These are phyloP conservation scores for Pseudogymnoascus sp. DNA, from an alignment of 2,329 filamentous ascomycete species.

Conservation along the genomic window DNA sequence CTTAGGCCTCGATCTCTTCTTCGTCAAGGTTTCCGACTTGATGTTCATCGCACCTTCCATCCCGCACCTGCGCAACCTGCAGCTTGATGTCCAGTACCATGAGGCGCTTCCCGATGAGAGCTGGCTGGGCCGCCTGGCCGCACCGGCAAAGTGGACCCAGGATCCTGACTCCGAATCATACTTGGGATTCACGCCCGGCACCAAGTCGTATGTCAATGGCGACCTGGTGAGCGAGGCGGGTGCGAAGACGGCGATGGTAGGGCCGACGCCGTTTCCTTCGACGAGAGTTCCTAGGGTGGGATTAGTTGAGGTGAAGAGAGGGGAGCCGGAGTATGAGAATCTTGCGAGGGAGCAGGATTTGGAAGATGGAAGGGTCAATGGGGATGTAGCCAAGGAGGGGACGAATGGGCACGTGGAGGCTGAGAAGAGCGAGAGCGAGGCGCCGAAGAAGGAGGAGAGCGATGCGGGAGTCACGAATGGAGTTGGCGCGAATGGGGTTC, in stretches of 20 bases:
- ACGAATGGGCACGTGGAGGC: neutral
- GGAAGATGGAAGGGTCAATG: neutral
- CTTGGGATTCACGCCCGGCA: slow-evolving; percentile 47
- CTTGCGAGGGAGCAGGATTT: slow-evolving; percentile 45
- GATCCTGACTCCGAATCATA: slow-evolving; percentile 49
- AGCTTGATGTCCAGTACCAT: slow-evolving; percentile 51
- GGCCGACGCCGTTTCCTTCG: slow-evolving; percentile 49
- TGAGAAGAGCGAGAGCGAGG: slow-evolving; percentile 1
- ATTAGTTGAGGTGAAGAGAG: slow-evolving; percentile 41
- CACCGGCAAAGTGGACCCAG: slow-evolving; percentile 46
- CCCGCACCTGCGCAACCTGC: slow-evolving; percentile 50
- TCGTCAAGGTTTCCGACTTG: no score
- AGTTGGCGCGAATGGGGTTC: neutral
- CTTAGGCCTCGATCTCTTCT: no score
- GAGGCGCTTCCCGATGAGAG: slow-evolving; percentile 32
- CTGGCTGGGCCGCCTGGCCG: slow-evolving; percentile 12
- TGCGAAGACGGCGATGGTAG: slow-evolving; percentile 40
- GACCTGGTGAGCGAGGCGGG: slow-evolving; percentile 44
- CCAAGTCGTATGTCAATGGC: slow-evolving; percentile 54
- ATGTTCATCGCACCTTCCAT: slow-evolving; percentile 51
- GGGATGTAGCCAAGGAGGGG: neutral
- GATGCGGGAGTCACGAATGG: neutral
- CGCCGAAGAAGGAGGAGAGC: neutral
- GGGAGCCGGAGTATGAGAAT: slow-evolving; percentile 47
- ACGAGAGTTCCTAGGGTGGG: slow-evolving; percentile 45